Evolutionary conservation across 2,329 filamentous ascomycete genomes (phyloP), one percentile per base, ranked within the genome.

Genomic region (Phialocephala sp.): DNA sequence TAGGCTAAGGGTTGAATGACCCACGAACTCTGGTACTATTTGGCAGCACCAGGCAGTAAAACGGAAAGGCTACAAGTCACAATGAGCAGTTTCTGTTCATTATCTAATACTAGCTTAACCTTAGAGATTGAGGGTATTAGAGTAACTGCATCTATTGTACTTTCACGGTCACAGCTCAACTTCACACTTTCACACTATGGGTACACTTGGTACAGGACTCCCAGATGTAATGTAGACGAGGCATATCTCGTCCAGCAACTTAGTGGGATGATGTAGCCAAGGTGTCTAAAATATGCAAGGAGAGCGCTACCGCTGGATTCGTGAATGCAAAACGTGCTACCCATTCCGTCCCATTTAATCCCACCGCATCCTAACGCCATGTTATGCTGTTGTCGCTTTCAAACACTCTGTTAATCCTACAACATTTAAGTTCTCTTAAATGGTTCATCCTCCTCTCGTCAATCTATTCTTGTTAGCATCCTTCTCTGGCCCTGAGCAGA

Each of bases 401-500:
- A 22, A 37, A 62, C 59, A 60, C 22, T 4, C 27, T 32, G 2
- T 18, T 8, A 22, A 62, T 56, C 20, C 32, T 57, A 32, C 37
- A 27, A 24, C 32, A 54, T 54, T 12, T 54, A 54, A 24, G 14
- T 18, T 12, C 9, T 54, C 14, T 18, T 35, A 1, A 32, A 54
- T 35, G 2, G 14, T 3, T 66, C 36, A 73, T 32, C 66, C 69
- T 35, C 68, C 69, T 66, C 71, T 65, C 11, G 64, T 75, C 65
- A 74, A 64, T 50, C 72, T 68, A 67, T 55, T 41, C 36, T 9
- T 2, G 65, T 73, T 62, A 74, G 69, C 54, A 69, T 67, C 15
- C 52, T 55, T 27, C 15, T 20, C 8, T 36, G 15, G 62, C 35
- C 32, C 0, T n/a, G 2, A 35, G n/a, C 9, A 61, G 41, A n/a